These are phyloP conservation scores for Debaryomyces tyrocola DNA, from an alignment of 805 yeast genomes.

Conservation along the genomic window DNA sequence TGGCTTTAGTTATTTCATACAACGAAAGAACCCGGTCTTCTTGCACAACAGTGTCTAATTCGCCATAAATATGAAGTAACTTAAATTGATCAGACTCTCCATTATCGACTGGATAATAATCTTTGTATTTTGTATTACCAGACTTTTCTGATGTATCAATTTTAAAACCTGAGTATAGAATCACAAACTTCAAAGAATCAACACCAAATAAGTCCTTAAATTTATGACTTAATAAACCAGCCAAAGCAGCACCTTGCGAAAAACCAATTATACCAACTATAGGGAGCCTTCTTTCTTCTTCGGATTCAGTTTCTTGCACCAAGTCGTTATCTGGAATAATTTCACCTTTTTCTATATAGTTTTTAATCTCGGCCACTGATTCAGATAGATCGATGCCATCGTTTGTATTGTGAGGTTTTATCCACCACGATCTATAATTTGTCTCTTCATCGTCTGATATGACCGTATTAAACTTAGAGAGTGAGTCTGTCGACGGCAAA, in stretches of 20 bases:
- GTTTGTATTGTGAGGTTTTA: constrained; percentile 43
- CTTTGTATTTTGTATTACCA: constrained; percentile 25
- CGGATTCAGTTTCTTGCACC: constrained; percentile 18
- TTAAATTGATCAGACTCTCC: constrained; percentile 21
- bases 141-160: constrained; percentile 25
- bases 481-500: constrained; percentile 67
- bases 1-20: constrained; percentile 38
- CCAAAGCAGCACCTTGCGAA: constrained; percentile 91
- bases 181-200: constrained; percentile 59
- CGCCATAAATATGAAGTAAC: constrained; percentile 78
- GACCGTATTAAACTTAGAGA: constrained; percentile 47
- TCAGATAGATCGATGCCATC: constrained; percentile 50
- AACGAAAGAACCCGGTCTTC: constrained; percentile 66
- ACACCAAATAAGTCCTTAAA: constrained; percentile 54
- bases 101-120: constrained; percentile 24
- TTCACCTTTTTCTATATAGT: constrained; percentile 60
- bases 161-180: constrained; percentile 69
- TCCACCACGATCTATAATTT: constrained; percentile 74
- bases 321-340: constrained; percentile 29
- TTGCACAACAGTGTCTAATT: constrained; percentile 82
- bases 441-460: constrained; percentile 33
- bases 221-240: constrained; percentile 64
- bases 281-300: constrained; percentile 44
- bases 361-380: constrained; percentile 48
- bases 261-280: constrained; percentile 89